These are phyloP conservation scores for Cryptosporidium felis DNA, from an alignment of 169 alveolate species.

Conservation along the genomic window DNA sequence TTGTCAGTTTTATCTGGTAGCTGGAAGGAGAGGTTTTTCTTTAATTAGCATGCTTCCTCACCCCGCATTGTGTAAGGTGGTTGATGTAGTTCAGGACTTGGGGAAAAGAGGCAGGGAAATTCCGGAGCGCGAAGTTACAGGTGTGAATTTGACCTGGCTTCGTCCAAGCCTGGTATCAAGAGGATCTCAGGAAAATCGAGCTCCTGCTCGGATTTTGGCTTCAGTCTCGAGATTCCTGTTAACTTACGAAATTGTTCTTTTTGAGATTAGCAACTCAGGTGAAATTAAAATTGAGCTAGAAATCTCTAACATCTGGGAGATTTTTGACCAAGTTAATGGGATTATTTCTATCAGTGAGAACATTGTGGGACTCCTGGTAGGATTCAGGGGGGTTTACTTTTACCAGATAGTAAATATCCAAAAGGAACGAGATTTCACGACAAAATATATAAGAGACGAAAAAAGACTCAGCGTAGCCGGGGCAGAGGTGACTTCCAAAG, in stretches of 20 bases:
- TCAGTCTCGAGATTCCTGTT: constrained; percentile 13
- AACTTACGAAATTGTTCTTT: constrained; percentile 1
- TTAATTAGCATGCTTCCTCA: constrained; percentile 53
- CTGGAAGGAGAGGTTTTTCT: background rate
- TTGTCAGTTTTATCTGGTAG: constrained; percentile 29
- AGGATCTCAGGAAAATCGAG: background rate
- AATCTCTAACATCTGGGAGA: constrained; percentile 1
- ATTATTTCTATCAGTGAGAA: constrained; percentile 1
- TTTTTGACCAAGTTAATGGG: constrained; percentile 19
- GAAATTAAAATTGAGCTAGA: constrained; percentile 10
- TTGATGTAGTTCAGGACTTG: constrained; percentile 20
- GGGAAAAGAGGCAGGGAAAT: background rate
- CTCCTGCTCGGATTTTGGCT: background rate
- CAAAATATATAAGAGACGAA: background rate
- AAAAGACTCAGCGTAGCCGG: too few species aligned
- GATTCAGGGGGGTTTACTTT: constrained; percentile 10
- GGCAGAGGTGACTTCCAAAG: too few species aligned
- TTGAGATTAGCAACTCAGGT: background rate
- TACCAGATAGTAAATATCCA: constrained; percentile 37
- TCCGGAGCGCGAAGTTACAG: background rate
- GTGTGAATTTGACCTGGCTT: constrained; percentile 28
- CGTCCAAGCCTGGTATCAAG: constrained; percentile 22
- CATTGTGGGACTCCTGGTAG: background rate
- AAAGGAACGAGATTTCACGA: background rate
- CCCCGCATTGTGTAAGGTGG: constrained; percentile 52